Base-by-base conservation (phyloP, 148 eudicot species). In the Camellia sinensis region DNA sequence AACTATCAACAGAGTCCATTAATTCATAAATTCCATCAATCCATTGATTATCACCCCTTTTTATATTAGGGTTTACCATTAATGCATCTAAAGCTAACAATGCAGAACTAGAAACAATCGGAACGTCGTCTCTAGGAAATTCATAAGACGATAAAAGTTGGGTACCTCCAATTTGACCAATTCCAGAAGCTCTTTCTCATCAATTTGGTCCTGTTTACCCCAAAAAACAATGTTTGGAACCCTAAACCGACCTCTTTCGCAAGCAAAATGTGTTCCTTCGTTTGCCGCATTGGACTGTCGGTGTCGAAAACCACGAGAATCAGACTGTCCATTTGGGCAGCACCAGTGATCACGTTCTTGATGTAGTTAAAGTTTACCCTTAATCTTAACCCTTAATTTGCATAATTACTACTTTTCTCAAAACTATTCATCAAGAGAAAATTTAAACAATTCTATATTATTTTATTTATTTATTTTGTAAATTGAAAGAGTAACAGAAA, bases 221-320 rank as follows among this genome's bases (percentile, higher is more conserved):
- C 92, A 57, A 44, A 94, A 94, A 0, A 89, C 93, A 89, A 94
- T 85, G 19, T 87, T 88, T 0, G 98, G 98, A 0, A 94, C 98
- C 29, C 29, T 22, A 0, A 22, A 9, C 98, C 98, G 3, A 94
- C 98, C 71, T 94, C 97, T 63, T 94, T 92, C 9, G 98, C 98
- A 0, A 94, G 67, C 59, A 94, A 48, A 5, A 94, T 92, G 48
- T 94, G 98, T 52, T 94, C 98, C 29, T 94, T 94, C 0, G 98
- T 94, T 82, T 94, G 98, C 0, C 97, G 98, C 98, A 94, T 94
- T 1, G 98, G 98, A 0, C 97, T 97, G 53, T 94, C 95, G 1
- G 98, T 95, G 2, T 95, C 97, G 7, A 93, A 92, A 11, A 80
- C 84, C 0, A 92, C 98, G 5, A 94, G 85, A 10, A 94, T 94